phyloP scores from a whole-genome alignment of 164 flowering plant species.

The Chimonanthus praecox region DNA sequence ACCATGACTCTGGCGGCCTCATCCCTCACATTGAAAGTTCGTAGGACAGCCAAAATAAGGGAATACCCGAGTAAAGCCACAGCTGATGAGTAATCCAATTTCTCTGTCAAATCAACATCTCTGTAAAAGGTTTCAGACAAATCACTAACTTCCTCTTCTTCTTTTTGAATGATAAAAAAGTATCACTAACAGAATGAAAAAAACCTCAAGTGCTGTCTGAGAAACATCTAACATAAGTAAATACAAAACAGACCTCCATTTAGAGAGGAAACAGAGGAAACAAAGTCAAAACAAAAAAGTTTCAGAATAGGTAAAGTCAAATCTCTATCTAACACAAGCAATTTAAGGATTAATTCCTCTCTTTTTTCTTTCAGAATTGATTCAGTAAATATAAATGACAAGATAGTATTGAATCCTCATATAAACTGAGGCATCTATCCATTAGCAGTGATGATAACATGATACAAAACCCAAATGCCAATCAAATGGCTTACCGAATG shows the following conservation, averaged over 20 bases:
- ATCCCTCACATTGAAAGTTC: conserved; percentile 58
- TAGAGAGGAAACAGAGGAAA: not conserved
- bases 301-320: too few relatives aligned
- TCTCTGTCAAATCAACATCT: conserved; percentile 79
- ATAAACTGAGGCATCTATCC: not conserved
- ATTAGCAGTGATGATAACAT: not conserved
- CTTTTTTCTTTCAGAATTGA: too few relatives aligned
- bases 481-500: conserved; percentile 50
- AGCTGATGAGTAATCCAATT: conserved; percentile 74
- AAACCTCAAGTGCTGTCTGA: not conserved
- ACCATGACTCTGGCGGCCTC: conserved; percentile 90
- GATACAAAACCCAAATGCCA: not conserved
- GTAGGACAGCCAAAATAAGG: conserved; percentile 52
- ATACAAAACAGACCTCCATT: not conserved
- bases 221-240: not conserved
- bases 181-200: not conserved
- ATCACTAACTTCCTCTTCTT: not conserved
- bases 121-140: conserved; percentile 32
- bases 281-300: too few relatives aligned
- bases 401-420: too few relatives aligned
- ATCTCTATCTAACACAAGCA: too few relatives aligned
- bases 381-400: too few relatives aligned
- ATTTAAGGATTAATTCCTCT: too few relatives aligned
- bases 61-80: conserved; percentile 66
- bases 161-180: not conserved